Percentiles rank a stretch among this genome's conserved stretches.
phyloP scores from a whole-genome alignment of 805 yeast genomes.

The Pichia paraexigua region DNA sequence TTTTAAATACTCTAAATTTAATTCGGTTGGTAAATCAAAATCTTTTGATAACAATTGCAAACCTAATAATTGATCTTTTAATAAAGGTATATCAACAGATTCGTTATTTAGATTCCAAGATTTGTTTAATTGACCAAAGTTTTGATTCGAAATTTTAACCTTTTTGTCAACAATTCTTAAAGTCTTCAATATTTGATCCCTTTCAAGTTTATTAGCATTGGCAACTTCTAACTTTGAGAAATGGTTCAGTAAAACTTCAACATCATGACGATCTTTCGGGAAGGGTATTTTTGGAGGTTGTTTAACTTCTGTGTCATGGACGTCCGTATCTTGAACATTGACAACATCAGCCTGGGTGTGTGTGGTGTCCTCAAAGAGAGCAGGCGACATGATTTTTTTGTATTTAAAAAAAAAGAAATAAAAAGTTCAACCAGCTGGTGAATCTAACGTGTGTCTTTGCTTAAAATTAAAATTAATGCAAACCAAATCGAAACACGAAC shows the following conservation, averaged over 20 bases:
- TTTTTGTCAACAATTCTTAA: slow-evolving; percentile 34
- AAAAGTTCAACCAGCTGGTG: neutral
- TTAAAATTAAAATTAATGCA: neutral
- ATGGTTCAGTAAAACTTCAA: slow-evolving; percentile 2
- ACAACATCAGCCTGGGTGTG: neutral
- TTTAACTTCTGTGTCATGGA: neutral
- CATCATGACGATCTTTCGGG: neutral
- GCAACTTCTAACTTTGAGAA: slow-evolving; percentile 2
- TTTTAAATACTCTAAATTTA: slow-evolving; percentile 34
- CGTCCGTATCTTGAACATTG: neutral
- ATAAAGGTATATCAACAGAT: slow-evolving; percentile 36
- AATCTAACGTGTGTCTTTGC: neutral
- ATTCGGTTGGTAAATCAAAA: slow-evolving; percentile 49
- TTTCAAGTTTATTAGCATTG: slow-evolving; percentile 24
- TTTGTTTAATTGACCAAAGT: slow-evolving; percentile 22
- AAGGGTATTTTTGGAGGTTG: slow-evolving; percentile 2
- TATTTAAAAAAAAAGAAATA: neutral
- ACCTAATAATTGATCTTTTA: slow-evolving; percentile 54
- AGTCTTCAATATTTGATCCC: slow-evolving; percentile 34
- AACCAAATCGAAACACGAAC: neutral
- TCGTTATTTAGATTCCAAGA: slow-evolving; percentile 20
- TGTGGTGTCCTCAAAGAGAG: neutral
- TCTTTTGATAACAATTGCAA: slow-evolving; percentile 60
- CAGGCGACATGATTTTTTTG: neutral
- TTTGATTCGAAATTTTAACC: slow-evolving; percentile 28